Conservation (phyloP, 305 asterid genomes). For the Solanum hybrid region DNA sequence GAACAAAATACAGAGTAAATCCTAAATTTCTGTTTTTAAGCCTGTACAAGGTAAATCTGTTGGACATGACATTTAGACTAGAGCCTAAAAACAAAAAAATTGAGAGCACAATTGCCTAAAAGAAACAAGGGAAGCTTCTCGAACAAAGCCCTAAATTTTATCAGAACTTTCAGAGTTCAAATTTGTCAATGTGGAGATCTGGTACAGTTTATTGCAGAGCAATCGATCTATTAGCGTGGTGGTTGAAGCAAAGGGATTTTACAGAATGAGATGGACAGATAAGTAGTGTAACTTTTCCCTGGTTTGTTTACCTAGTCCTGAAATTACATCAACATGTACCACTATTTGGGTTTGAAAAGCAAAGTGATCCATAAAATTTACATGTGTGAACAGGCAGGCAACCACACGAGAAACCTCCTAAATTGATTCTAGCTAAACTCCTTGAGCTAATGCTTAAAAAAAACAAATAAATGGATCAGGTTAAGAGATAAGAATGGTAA, state of each 20-base stretch:
- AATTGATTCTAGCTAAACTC: neutral
- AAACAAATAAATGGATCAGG: neutral
- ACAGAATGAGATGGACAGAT: neutral
- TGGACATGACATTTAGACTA: neutral
- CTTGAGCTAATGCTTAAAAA: neutral
- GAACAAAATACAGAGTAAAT: neutral
- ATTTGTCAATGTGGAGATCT: neutral
- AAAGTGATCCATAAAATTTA: neutral
- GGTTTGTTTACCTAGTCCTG: neutral
- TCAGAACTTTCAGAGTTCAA: neutral
- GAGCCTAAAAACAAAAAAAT: neutral
- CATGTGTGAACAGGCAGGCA: neutral
- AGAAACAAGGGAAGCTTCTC: neutral
- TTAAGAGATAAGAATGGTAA: neutral
- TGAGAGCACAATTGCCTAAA: neutral
- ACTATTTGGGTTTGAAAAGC: neutral
- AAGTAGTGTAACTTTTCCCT: neutral
- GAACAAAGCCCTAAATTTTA: neutral
- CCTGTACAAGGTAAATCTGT: neutral
- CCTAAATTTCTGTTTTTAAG: neutral
- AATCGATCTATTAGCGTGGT: neutral
- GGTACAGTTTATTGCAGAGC: neutral
- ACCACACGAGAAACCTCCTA: neutral
- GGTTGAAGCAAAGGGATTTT: neutral
- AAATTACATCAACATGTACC: neutral